Conservation (phyloP, 768 basidiomycete genomes). For the Calocera cornea region DNA sequence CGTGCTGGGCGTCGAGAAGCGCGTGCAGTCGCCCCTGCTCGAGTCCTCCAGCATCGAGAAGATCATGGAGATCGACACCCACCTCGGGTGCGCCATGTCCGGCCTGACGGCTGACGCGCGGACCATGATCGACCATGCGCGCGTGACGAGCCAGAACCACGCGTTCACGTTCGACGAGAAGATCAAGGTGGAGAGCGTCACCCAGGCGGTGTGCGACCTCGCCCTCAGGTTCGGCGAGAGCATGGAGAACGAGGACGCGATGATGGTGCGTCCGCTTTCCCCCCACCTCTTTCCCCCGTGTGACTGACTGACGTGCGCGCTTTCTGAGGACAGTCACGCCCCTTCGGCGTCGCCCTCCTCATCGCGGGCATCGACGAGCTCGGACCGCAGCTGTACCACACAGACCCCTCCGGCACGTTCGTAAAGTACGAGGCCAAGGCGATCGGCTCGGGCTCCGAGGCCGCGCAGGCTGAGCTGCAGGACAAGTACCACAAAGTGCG, state of each 20-base stretch:
- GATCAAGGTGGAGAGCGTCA: conserved; percentile 95
- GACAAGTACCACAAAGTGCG: conserved; percentile 90
- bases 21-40: conserved; percentile 89
- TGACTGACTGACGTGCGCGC: neutral
- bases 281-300: neutral
- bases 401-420: conserved; percentile 96
- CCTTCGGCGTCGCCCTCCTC: conserved; percentile 92
- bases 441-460: conserved; percentile 95
- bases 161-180: conserved; percentile 90
- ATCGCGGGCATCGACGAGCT: conserved; percentile 96
- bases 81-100: conserved; percentile 97
- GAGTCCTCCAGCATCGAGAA: conserved; percentile 95
- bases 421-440: conserved; percentile 96
- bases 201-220: conserved; percentile 95
- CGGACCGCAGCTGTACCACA: conserved; percentile 96
- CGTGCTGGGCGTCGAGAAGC: conserved; percentile 93
- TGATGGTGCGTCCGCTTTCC: conserved; percentile 51
- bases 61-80: conserved; percentile 98
- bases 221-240: conserved; percentile 96
- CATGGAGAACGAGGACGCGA: conserved; percentile 95
- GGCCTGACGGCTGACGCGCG: conserved; percentile 89
- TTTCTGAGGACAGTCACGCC: conserved; percentile 48
- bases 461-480: conserved; percentile 91
- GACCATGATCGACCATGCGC: conserved; percentile 98
- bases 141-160: conserved; percentile 93